phyloP scores from a whole-genome alignment of 345 rosid species.

The Acer campestre region DNA sequence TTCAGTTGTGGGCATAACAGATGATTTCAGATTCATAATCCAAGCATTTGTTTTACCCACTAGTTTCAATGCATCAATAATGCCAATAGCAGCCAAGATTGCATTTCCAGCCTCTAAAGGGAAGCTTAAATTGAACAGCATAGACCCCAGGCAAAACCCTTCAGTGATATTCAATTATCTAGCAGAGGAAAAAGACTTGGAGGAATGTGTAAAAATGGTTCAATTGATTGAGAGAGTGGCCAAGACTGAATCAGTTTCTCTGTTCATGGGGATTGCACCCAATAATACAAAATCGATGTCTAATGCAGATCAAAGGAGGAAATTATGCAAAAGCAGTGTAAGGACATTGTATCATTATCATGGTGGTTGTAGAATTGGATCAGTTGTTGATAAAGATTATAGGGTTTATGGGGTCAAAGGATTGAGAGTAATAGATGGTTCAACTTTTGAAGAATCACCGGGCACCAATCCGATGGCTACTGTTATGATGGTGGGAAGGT shows the following conservation, averaged over 20 bases:
- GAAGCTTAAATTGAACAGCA: conserved; percentile 49
- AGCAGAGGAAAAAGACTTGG: conserved; percentile 13
- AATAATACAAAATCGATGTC: conserved; percentile 30
- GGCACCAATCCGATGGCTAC: conserved; percentile 78
- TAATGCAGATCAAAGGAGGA: conserved; percentile 36
- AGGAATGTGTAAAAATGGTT: conserved; percentile 56
- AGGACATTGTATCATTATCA: conserved; percentile 69
- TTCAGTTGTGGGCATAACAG: conserved; percentile 61
- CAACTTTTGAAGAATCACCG: conserved; percentile 72
- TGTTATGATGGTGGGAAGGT: conserved; percentile 72
- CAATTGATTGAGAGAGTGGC: conserved; percentile 53
- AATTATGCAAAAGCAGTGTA: conserved; percentile 56
- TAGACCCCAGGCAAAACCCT: no score
- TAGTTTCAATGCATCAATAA: no score
- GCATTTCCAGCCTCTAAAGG: conserved; percentile 44
- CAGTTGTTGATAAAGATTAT: conserved; percentile 57
- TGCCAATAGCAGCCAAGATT: no score
- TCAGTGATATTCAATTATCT: conserved; percentile 45
- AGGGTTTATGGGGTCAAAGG: conserved; percentile 43
- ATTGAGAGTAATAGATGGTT: conserved; percentile 67
- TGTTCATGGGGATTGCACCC: conserved; percentile 40
- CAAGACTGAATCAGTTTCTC: conserved; percentile 48
- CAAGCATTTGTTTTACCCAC: conserved; percentile 42
- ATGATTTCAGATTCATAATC: conserved; percentile 52
- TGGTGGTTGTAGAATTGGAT: conserved; percentile 66